Evolutionary conservation across 495 filamentous ascomycete species (phyloP).

Genomic region (Hypomontagnella monticulosa): DNA sequence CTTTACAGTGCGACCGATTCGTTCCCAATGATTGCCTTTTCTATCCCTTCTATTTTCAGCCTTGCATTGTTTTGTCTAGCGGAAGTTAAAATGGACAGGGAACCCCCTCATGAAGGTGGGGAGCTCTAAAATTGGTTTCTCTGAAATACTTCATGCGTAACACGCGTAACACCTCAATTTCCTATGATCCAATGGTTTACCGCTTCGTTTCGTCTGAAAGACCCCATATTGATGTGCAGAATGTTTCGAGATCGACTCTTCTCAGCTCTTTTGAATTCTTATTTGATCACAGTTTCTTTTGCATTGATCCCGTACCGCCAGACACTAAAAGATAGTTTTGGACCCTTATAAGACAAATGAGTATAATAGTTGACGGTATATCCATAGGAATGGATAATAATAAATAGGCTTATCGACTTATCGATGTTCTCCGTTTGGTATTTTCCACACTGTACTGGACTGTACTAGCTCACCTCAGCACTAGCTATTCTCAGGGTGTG

Average conservation of each 20-base stretch:
- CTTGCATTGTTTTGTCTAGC: conserved; percentile 22
- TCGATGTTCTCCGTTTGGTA: no score
- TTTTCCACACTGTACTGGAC: neutral
- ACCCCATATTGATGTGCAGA: no score
- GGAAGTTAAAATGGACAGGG: conserved; percentile 26
- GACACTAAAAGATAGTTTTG: neutral
- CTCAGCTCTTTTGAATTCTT: no score
- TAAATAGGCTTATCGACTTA: no score
- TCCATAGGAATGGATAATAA: no score
- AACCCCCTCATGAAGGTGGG: conserved; percentile 17
- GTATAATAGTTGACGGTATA: no score
- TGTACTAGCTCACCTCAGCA: neutral
- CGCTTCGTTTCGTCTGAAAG: neutral
- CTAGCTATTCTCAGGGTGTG: neutral
- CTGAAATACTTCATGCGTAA: conserved; percentile 34
- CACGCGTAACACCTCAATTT: conserved; percentile 19
- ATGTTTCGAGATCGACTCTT: no score
- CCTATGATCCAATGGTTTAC: conserved; percentile 21
- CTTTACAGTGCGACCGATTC: conserved; percentile 23
- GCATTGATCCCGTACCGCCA: neutral
- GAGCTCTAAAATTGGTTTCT: conserved; percentile 38
- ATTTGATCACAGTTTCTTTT: no score
- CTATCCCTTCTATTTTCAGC: conserved; percentile 14
- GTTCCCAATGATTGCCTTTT: conserved; percentile 12
- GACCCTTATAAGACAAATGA: no score